Base-by-base conservation (phyloP, 805 yeast species). In the Metschnikowia santaceciliae region DNA sequence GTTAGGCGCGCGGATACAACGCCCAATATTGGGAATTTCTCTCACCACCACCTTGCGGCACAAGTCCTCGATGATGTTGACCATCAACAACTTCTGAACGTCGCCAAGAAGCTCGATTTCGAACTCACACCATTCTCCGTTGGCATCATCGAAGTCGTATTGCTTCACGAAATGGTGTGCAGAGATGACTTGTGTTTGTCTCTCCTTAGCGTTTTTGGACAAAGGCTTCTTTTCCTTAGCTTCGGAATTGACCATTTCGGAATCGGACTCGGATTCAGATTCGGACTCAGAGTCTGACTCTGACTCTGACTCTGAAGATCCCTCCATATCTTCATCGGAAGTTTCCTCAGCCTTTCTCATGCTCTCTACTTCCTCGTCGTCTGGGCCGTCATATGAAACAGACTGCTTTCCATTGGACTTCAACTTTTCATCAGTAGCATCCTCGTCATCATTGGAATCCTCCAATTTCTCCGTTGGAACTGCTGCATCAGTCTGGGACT, bases 81-180 rank as follows among this genome's bases (percentile, higher is more conserved):
- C 97, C 99, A 94, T 92, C 76, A 94, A 82, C 67, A 94, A 75
- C 77, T 94, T 94, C 73, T 90, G 92, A 26, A 95, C 84, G 39
- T 85, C 88, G 26, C 94, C 90, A 44, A 89, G 83, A 59, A 90
- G 79, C 64, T 88, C 91, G 51, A 94, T 69, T 66, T 82, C 84
- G 69, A 95, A 89, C 68, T 87, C 88, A 76, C 98, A 91, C 97
- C 97, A 92, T 61, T 82, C 80, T 54, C 98, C 98, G 41, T 76
- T 64, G 23, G 73, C 82, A 66, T 92, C 97, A 71, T 94, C 99
- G 65, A 91, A 95, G 70, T 88, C 84, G 75, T 88, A 92, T 64
- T 81, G 80, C 52, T 88, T 78, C 56, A 92, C 81, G 64, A 86
- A 82, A 61, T 81, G 78, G 68, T 88, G 91, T 46, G 85, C 72